A percentile compares a stretch with the other conserved stretches of the same genome.
phyloP scores from a whole-genome alignment of 129 eudicot genomes.

The Arctium lappa region DNA sequence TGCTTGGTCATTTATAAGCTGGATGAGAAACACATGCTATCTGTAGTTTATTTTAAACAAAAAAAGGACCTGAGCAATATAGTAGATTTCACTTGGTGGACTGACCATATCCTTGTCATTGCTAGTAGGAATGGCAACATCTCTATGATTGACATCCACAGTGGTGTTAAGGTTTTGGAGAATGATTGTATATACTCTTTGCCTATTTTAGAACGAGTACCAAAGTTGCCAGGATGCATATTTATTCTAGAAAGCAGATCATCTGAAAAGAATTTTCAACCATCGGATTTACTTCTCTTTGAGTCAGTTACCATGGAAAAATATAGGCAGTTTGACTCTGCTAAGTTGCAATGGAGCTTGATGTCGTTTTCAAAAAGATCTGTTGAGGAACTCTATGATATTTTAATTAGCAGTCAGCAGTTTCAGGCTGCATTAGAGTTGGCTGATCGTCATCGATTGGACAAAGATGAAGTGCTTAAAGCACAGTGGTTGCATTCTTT shows the following conservation, averaged over 20 bases:
- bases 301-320: constrained; percentile 53
- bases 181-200: constrained; percentile 50
- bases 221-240: constrained; percentile 45
- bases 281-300: constrained; percentile 33
- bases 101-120: constrained; percentile 54
- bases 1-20: constrained; percentile 49
- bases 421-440: constrained; percentile 74
- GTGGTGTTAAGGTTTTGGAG: constrained; percentile 38
- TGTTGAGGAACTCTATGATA: constrained; percentile 70
- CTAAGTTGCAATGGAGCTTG: constrained; percentile 64
- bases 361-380: constrained; percentile 64
- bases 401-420: constrained; percentile 48
- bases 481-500: constrained; percentile 88
- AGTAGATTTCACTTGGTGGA: constrained; percentile 94
- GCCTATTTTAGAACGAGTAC: constrained; percentile 69
- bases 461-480: constrained; percentile 77
- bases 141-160: constrained; percentile 50
- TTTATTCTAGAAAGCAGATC: constrained; percentile 68
- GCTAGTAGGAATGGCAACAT: constrained; percentile 59
- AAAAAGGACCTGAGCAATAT: constrained; percentile 38
- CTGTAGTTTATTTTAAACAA: constrained; percentile 34
- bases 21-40: constrained; percentile 40
- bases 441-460: constrained; percentile 71
- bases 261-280: constrained; percentile 38
- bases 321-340: constrained; percentile 42